phyloP scores from a whole-genome alignment of 75 land plant genomes.

The Larix kaempferi region DNA sequence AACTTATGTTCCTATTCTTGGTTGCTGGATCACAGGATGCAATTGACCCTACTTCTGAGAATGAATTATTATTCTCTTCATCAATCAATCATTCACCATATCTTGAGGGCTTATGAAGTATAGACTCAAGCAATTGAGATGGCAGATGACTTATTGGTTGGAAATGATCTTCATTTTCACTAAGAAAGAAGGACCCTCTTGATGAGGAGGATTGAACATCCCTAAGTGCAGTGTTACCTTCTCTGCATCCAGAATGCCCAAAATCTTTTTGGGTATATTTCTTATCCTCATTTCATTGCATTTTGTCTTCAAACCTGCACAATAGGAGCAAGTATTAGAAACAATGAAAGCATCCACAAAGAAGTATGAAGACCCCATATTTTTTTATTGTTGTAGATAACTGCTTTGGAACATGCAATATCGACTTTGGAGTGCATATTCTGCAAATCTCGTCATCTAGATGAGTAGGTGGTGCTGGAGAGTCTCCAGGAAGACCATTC shows the following conservation, averaged over 20 bases:
- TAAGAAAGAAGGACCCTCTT: neutral
- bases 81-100: conserved; percentile 32
- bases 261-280: neutral
- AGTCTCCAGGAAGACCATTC: no score
- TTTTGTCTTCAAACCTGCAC: neutral
- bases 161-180: neutral
- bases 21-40: conserved; percentile 16
- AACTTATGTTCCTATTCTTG: conserved; percentile 17
- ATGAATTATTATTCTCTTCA: conserved; percentile 16
- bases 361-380: no score
- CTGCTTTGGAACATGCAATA: no score
- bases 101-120: conserved; percentile 12
- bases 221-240: neutral
- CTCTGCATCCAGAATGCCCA: neutral
- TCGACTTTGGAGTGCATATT: no score
- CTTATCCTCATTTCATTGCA: neutral
- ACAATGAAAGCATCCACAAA: no score
- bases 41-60: conserved; percentile 9
- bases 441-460: no score
- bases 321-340: no score
- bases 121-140: conserved; percentile 12
- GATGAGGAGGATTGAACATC: neutral
- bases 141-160: neutral
- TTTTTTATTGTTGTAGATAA: no score
- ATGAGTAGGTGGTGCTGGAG: no score